Evolutionary conservation across 768 basidiomycete genomes (phyloP).

Genomic region (Mycena venus): DNA sequence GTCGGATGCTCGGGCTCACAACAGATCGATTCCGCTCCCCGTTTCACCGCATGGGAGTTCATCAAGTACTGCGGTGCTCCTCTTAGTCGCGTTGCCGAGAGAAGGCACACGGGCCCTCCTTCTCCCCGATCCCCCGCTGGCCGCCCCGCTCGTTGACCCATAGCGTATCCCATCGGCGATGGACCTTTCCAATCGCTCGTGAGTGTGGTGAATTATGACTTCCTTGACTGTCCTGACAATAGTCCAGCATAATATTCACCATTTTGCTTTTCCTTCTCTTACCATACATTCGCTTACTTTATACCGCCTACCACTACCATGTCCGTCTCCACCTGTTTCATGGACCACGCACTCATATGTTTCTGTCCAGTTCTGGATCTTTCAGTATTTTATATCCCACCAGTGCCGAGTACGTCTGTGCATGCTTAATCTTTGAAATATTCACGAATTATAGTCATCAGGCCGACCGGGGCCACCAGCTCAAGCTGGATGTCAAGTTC

Average conservation of each 20-base stretch:
- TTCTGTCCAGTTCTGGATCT: background rate
- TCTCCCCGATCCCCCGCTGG: background rate
- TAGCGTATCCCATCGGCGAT: slow-evolving; percentile 1
- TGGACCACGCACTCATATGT: background rate
- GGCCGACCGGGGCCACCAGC: background rate
- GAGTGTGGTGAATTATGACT: background rate
- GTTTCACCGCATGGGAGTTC: background rate
- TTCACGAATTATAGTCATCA: background rate
- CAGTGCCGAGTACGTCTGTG: slow-evolving; percentile 1
- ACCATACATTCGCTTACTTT: background rate
- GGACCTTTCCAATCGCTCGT: background rate
- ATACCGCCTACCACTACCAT: background rate
- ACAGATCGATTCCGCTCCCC: slow-evolving; percentile 2
- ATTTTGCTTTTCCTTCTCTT: slow-evolving; percentile 6
- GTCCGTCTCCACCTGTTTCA: background rate
- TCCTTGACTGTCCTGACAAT: background rate
- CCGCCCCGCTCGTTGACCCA: background rate
- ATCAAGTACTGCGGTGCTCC: slow-evolving; percentile 1
- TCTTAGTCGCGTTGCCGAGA: background rate
- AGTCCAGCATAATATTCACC: background rate
- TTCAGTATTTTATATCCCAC: background rate
- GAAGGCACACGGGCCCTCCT: background rate
- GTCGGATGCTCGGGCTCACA: background rate
- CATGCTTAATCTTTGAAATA: background rate
- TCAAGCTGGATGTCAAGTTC: background rate